phyloP scores from a whole-genome alignment of 2,329 filamentous ascomycete genomes.

The Dactylella cylindrospora region DNA sequence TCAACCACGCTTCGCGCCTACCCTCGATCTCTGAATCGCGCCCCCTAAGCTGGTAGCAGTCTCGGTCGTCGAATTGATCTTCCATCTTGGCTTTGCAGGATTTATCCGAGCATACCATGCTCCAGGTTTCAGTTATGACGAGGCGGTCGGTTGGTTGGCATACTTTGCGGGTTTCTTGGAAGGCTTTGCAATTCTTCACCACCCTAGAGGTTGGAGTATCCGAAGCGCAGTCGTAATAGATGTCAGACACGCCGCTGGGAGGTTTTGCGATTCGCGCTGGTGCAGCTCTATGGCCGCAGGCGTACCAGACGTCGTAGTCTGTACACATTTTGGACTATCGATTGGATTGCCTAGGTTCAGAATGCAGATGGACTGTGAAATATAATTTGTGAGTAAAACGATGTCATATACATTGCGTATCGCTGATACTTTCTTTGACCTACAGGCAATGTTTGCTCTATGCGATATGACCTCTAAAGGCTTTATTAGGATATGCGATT shows the following conservation, averaged over 20 bases:
- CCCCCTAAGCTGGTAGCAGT: constrained; percentile 1
- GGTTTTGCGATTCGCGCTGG: constrained; percentile 1
- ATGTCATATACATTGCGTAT: too few relatives aligned
- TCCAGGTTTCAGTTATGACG: constrained; percentile 12
- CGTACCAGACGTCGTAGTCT: constrained; percentile 27
- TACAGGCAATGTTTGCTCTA: too few relatives aligned
- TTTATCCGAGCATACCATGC: constrained; percentile 5
- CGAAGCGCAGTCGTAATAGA: constrained; percentile 4
- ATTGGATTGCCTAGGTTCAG: too few relatives aligned
- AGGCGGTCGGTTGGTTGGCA: constrained; percentile 7
- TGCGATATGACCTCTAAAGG: too few relatives aligned
- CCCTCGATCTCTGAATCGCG: constrained; percentile 2
- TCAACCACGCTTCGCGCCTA: too few relatives aligned
- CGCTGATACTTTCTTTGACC: too few relatives aligned
- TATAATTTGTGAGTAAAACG: too few relatives aligned
- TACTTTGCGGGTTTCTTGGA: neutral
- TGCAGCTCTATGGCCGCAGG: constrained; percentile 19
- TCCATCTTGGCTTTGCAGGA: neutral
- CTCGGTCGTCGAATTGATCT: constrained; percentile 10
- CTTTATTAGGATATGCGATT: too few relatives aligned
- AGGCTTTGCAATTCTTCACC: neutral
- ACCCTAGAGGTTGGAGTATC: constrained; percentile 16
- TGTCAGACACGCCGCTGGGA: neutral
- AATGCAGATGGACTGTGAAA: too few relatives aligned
- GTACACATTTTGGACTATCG: too few relatives aligned